phyloP scores from a whole-genome alignment of 305 asterid genomes.

The Andrographis paniculata region DNA sequence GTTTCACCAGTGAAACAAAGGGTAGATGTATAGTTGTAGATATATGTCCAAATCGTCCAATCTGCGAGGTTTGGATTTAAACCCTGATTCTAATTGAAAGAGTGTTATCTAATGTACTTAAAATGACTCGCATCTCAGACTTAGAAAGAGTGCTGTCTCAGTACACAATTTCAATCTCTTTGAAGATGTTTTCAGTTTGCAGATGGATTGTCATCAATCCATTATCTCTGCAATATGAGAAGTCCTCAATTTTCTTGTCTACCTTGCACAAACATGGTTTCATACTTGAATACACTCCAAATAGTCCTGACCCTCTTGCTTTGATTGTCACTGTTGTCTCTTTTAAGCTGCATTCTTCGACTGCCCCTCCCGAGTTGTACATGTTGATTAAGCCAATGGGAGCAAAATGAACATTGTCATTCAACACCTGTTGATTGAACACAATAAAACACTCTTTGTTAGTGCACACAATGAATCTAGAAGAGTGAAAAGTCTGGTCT shows the following conservation, averaged over 20 bases:
- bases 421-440: too few relatives aligned
- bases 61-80: too few relatives aligned
- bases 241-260: constrained; percentile 34
- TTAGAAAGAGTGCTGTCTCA: constrained; percentile 2
- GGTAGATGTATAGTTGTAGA: too few relatives aligned
- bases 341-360: constrained; percentile 27
- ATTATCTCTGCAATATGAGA: constrained; percentile 30
- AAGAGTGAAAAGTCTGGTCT: too few relatives aligned
- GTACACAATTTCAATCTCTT: constrained; percentile 37
- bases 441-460: too few relatives aligned
- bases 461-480: too few relatives aligned
- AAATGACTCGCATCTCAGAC: too few relatives aligned
- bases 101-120: too few relatives aligned
- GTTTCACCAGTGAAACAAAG: too few relatives aligned
- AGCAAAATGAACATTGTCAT: constrained; percentile 24
- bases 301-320: constrained; percentile 47
- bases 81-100: too few relatives aligned
- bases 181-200: constrained; percentile 25
- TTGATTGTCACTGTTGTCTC: constrained; percentile 25
- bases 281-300: constrained; percentile 58
- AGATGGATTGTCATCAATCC: constrained; percentile 40
- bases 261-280: constrained; percentile 38
- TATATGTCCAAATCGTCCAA: too few relatives aligned
- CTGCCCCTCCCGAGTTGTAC: constrained; percentile 52
- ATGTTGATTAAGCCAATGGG: constrained; percentile 38